A percentile compares a stretch with the other conserved stretches of the same genome.
Evolutionary conservation across 306 rosid species (phyloP).

Genomic region (Castanospermum australe): DNA sequence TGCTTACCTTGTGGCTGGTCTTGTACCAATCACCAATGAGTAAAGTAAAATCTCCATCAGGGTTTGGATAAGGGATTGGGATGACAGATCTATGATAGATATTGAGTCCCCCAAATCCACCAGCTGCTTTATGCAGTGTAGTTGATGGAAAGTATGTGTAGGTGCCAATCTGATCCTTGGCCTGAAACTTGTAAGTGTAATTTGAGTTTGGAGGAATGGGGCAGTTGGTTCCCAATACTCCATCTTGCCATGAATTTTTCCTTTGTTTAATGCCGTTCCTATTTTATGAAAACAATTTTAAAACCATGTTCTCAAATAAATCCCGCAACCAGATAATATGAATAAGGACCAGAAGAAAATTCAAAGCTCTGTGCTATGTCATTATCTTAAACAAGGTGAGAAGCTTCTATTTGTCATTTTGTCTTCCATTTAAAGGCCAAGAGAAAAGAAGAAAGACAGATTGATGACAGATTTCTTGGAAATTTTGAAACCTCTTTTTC

Average conservation of each 20-base stretch:
- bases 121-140: conserved; percentile 79
- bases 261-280: conserved; percentile 98
- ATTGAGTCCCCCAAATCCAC: conserved; percentile 89
- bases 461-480: neutral
- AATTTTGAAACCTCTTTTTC: neutral
- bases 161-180: conserved; percentile 93
- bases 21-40: conserved; percentile 96
- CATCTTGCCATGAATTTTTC: conserved; percentile 99
- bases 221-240: conserved; percentile 92
- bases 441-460: neutral
- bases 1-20: conserved; percentile 70
- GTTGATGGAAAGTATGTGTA: conserved; percentile 89
- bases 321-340: neutral
- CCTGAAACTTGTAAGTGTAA: conserved; percentile 80
- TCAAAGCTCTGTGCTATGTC: neutral
- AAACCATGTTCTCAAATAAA: neutral
- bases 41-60: conserved; percentile 81
- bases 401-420: no score
- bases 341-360: neutral
- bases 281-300: conserved; percentile 17
- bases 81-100: conserved; percentile 72
- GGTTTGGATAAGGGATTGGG: conserved; percentile 77
- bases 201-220: conserved; percentile 90
- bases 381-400: neutral
- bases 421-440: no score